Evolutionary conservation across 106 monocot species (phyloP).

Genomic region (Acorus calamus): DNA sequence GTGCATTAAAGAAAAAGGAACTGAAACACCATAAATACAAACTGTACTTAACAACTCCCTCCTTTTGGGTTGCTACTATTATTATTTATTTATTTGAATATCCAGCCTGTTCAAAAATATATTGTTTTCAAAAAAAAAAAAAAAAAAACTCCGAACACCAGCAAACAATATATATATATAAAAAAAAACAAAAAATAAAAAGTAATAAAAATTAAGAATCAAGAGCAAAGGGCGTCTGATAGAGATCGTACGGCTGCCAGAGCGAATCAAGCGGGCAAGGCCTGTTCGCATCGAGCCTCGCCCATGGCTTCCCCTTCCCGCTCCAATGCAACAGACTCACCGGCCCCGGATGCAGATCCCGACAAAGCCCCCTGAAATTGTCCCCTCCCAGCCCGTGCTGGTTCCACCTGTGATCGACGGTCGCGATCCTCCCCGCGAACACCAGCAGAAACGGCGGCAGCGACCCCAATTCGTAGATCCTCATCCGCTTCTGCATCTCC

Average conservation of each 20-base stretch:
- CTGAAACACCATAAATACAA: no score
- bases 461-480: slow-evolving; percentile 91
- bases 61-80: no score
- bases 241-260: slow-evolving; percentile 78
- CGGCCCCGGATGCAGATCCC: slow-evolving; percentile 74
- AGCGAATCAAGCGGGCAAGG: slow-evolving; percentile 80
- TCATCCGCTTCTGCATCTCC: slow-evolving; percentile 74
- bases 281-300: slow-evolving; percentile 51
- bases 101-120: no score
- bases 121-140: no score
- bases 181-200: no score
- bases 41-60: no score
- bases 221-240: slow-evolving; percentile 13
- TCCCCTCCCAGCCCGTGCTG: slow-evolving; percentile 91
- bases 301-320: slow-evolving; percentile 95
- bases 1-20: no score
- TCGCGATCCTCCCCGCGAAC: slow-evolving; percentile 62
- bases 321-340: slow-evolving; percentile 93
- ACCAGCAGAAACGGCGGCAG: slow-evolving; percentile 79
- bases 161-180: no score
- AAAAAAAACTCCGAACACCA: no score
- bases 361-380: slow-evolving; percentile 63
- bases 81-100: no score
- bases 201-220: no score
- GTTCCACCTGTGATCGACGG: slow-evolving; percentile 90